These are phyloP conservation scores for Phycomyces nitens DNA, from an alignment of 192 early-diverging fungal genomes.

Conservation along the genomic window DNA sequence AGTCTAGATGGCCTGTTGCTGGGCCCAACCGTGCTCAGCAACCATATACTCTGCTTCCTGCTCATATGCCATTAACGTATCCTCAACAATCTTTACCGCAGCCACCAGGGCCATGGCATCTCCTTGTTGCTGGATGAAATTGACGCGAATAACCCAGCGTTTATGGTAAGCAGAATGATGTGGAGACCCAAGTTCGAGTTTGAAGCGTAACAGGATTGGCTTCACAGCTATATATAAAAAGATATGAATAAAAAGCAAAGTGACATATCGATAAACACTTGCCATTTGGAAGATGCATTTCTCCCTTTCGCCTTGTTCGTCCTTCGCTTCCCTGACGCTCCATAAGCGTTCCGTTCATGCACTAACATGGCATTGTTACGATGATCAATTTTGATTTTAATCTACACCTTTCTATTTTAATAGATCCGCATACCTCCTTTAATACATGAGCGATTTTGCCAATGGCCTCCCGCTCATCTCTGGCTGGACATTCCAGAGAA, in stretches of 20 bases:
- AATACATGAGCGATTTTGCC: constrained; percentile 21
- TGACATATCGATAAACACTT: not conserved
- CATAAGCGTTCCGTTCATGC: constrained; percentile 23
- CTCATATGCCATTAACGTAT: constrained; percentile 22
- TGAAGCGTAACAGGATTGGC: constrained; percentile 11
- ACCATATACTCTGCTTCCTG: constrained; percentile 23
- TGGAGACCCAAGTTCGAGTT: constrained; percentile 16
- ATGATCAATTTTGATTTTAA: not conserved
- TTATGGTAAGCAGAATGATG: not conserved
- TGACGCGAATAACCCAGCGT: constrained; percentile 10
- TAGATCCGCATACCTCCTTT: constrained; percentile 13
- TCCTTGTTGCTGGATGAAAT: constrained; percentile 31
- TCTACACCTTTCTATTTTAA: not conserved
- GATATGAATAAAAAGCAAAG: not conserved
- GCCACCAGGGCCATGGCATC: constrained; percentile 20
- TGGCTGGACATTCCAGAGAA: constrained; percentile 9
- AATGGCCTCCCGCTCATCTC: constrained; percentile 20
- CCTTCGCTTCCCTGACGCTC: constrained; percentile 23
- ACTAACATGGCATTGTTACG: not conserved
- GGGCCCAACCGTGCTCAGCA: constrained; percentile 23
- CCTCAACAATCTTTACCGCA: constrained; percentile 15
- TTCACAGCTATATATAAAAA: constrained; percentile 12
- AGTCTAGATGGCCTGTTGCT: not conserved
- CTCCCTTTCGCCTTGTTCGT: constrained; percentile 20
- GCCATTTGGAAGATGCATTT: constrained; percentile 20